Base-by-base conservation (phyloP, 768 basidiomycete species). In the Rubroboletus pulcherrimus region DNA sequence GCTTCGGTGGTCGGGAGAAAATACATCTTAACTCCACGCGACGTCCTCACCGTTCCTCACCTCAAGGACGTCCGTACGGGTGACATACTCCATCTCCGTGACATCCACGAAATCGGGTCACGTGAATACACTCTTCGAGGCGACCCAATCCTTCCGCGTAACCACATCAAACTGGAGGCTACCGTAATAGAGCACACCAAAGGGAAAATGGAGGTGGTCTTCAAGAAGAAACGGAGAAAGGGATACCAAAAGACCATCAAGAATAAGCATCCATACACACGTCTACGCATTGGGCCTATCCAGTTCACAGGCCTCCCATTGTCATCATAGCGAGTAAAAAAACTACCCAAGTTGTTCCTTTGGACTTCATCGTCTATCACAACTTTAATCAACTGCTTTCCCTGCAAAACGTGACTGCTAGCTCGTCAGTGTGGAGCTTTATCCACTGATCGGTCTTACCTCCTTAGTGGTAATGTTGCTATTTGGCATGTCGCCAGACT, bases 101-200 rank as follows among this genome's bases (percentile, higher is more conserved):
- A 93, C 63, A 87, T 99, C 55, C 86, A 95, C 67, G 96, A 98
- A 72, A 82, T 98, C 48, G 97, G 97, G 61, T 95, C 94, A 48
- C 85, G 95, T 63, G 94, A 98, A 71, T 98, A 88, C 75, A 93
- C 93, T 30, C 78, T 99, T 31, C 87, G 91, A 54, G 85, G 91
- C 43, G 82, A 84, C 63, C 87, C 92, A 1, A 72, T 77, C 65
- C 80, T 97, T 37, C 83, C 90, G 0, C 66, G 81, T 6, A 75
- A 78, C 53, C 77, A 81, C 38, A 85, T 97, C 61, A 79, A 79
- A 57, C 87, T 95, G 39, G 78, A 88, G 61, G 87, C 94, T 17
- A 97, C 92, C 21, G 93, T 99, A n/a, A 74, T 98, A 44, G 97
- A 99, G 73, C 96, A 99, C 69, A 98, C 97, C 41, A 98, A 95